These are phyloP conservation scores for Leptographium procerum DNA, from an alignment of 2,329 filamentous ascomycete genomes.

Conservation along the genomic window DNA sequence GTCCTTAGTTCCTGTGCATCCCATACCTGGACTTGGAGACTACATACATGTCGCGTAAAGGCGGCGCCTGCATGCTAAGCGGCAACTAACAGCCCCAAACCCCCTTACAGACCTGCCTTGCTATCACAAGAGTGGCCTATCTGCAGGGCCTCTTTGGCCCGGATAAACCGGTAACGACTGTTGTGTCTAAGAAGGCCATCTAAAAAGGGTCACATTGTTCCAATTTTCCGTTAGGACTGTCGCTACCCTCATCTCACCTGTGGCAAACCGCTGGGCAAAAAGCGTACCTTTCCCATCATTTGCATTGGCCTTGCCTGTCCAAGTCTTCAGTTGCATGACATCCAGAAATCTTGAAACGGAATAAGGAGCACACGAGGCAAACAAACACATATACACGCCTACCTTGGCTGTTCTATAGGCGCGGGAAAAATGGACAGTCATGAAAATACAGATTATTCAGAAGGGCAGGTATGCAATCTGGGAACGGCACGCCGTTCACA, in stretches of 20 bases:
- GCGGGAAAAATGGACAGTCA: neutral
- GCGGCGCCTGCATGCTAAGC: neutral
- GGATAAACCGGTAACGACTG: constrained; percentile 18
- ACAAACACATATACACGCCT: neutral
- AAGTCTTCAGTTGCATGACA: no score
- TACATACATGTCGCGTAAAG: neutral
- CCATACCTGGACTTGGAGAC: neutral
- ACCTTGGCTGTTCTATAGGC: neutral
- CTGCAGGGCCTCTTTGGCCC: constrained; percentile 48
- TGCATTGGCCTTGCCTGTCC: neutral
- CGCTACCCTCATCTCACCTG: neutral
- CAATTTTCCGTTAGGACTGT: neutral
- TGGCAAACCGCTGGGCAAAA: neutral
- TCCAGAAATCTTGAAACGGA: neutral
- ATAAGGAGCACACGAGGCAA: neutral
- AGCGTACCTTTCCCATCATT: neutral
- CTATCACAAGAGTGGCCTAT: constrained; percentile 44
- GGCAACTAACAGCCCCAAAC: neutral
- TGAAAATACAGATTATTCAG: no score
- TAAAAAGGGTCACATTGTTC: neutral
- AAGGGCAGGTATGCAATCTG: no score
- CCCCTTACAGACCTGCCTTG: constrained; percentile 35
- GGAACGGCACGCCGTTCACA: no score
- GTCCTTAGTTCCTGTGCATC: neutral
- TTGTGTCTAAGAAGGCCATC: constrained; percentile 11